Percentiles rank a stretch among this genome's conserved stretches.
Conservation (phyloP, 306 rosid species). For the Quercus berberidifolia region DNA sequence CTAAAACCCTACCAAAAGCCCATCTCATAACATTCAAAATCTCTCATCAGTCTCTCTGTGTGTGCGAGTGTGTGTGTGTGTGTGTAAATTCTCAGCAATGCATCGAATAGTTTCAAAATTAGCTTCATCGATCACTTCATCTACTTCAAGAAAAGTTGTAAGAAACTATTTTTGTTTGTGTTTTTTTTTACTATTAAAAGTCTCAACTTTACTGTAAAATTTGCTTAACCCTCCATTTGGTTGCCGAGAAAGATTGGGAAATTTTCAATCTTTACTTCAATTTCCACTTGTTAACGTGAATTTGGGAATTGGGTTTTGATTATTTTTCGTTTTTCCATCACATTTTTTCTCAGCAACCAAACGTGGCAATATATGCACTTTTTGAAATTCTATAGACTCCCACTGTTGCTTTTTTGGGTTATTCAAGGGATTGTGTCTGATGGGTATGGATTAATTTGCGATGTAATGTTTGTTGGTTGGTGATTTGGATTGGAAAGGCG, state of each 20-base stretch:
- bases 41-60: not conserved
- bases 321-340: not conserved
- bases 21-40: not conserved
- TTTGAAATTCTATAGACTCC: not conserved
- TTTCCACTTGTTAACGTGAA: not conserved
- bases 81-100: slow-evolving; percentile 38
- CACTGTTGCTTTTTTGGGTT: not conserved
- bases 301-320: not conserved
- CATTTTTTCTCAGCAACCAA: not conserved
- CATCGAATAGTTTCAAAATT: slow-evolving; percentile 64
- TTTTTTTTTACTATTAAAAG: not conserved
- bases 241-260: not conserved
- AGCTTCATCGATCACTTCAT: slow-evolving; percentile 55
- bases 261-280: not conserved
- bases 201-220: not conserved
- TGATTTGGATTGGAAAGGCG: slow-evolving; percentile 32
- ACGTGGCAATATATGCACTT: not conserved
- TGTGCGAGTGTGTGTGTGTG: too few relatives aligned
- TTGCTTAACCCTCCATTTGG: not conserved
- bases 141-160: slow-evolving; percentile 58
- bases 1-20: slow-evolving; percentile 37
- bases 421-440: not conserved
- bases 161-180: not conserved
- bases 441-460: slow-evolving; percentile 3
- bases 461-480: not conserved